These are phyloP conservation scores for Mallotus japonicus DNA, from an alignment of 441 rosid genomes.

Conservation along the genomic window DNA sequence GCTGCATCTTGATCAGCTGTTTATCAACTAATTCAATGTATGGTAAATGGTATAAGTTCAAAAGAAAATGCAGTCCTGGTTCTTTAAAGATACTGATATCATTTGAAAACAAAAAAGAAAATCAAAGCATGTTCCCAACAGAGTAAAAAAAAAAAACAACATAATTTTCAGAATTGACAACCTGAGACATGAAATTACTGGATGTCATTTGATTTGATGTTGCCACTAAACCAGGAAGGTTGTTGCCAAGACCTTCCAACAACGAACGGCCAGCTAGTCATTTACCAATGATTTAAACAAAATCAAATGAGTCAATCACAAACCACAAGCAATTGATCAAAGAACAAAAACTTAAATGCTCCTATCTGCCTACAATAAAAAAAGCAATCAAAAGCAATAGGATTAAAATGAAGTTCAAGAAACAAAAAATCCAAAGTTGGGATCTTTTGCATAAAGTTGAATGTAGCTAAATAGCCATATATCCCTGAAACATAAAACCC, in stretches of 20 bases:
- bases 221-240: slow-evolving; percentile 33
- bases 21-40: background rate
- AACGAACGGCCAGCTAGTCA: slow-evolving; percentile 44
- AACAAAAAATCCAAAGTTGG: background rate
- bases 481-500: background rate
- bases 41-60: background rate
- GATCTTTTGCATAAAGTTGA: background rate
- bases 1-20: background rate
- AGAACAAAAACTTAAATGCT: too few species aligned
- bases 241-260: slow-evolving; percentile 51
- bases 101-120: too few species aligned
- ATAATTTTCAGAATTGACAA: slow-evolving; percentile 12
- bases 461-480: too few species aligned
- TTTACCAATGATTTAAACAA: background rate
- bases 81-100: background rate
- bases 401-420: background rate
- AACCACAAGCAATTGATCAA: background rate
- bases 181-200: slow-evolving; percentile 49
- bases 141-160: background rate
- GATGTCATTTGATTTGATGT: slow-evolving; percentile 34
- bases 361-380: too few species aligned
- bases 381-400: background rate
- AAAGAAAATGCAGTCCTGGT: background rate
- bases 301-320: background rate
- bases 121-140: too few species aligned